Conservation (phyloP, 2,329 filamentous ascomycete species). For the Metarhizium sp. region DNA sequence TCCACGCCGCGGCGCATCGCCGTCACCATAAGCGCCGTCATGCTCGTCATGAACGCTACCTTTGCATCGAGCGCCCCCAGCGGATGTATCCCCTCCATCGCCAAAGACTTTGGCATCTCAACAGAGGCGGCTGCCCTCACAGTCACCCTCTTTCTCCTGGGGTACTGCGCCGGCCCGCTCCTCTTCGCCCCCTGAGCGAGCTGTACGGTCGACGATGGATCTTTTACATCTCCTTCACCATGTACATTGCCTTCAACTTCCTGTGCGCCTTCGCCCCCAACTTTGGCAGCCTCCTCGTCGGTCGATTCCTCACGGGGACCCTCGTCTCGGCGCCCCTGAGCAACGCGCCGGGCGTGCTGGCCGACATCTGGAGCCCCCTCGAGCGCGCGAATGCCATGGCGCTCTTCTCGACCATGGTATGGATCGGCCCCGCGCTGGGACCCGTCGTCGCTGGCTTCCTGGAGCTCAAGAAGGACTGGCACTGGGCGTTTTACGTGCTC, state of each 20-base stretch:
- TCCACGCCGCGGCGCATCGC: constrained; percentile 25
- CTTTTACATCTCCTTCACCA: constrained; percentile 38
- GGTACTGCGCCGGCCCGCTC: constrained; percentile 48
- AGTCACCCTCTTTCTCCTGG: constrained; percentile 45
- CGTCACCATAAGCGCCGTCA: constrained; percentile 31
- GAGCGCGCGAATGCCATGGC: constrained; percentile 46
- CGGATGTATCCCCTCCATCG: constrained; percentile 21
- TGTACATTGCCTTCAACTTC: constrained; percentile 42
- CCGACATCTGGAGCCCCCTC: constrained; percentile 42
- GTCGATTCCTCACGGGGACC: constrained; percentile 45
- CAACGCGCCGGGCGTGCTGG: constrained; percentile 41
- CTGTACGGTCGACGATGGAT: constrained; percentile 46
- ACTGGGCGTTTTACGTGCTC: constrained; percentile 41
- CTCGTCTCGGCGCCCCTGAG: constrained; percentile 42
- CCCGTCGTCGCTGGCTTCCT: constrained; percentile 49
- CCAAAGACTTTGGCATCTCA: constrained; percentile 33
- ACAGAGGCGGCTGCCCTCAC: constrained; percentile 36
- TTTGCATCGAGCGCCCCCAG: constrained; percentile 32
- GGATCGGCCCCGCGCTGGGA: constrained; percentile 42
- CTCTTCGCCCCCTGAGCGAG: constrained; percentile 49
- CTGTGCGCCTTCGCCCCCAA: constrained; percentile 46
- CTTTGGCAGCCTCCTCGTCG: constrained; percentile 41
- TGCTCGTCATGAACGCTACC: constrained; percentile 45
- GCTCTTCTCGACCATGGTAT: constrained; percentile 42
- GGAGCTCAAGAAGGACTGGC: constrained; percentile 43